These are phyloP conservation scores for Fusarium sp. DNA, from an alignment of 2,329 filamentous ascomycete genomes.

Conservation along the genomic window DNA sequence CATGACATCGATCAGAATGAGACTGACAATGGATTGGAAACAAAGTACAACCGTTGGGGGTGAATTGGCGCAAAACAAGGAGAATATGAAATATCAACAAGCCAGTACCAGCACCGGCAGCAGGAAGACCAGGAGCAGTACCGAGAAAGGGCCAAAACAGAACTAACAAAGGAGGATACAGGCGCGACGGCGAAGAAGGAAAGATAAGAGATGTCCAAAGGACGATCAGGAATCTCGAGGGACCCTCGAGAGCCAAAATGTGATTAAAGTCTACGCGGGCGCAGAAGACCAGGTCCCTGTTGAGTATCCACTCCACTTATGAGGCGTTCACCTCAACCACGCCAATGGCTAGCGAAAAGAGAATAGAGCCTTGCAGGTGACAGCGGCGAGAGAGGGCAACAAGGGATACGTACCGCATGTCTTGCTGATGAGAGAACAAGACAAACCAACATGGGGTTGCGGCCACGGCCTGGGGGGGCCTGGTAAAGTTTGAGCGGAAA, in stretches of 20 bases:
- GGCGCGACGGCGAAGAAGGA: slow-evolving; percentile 29
- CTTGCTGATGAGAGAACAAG: slow-evolving; percentile 10
- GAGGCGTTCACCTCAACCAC: slow-evolving; percentile 43
- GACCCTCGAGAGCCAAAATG: slow-evolving; percentile 37
- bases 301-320: slow-evolving; percentile 48
- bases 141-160: slow-evolving; percentile 38
- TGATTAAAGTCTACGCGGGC: slow-evolving; percentile 49
- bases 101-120: slow-evolving; percentile 46
- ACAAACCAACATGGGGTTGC: slow-evolving; percentile 35
- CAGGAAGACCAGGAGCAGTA: slow-evolving; percentile 34
- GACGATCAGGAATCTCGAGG: slow-evolving; percentile 37
- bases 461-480: slow-evolving; percentile 32
- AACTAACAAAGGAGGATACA: slow-evolving; percentile 25
- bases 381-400: slow-evolving; percentile 38
- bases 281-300: slow-evolving; percentile 44
- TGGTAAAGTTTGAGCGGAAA: slow-evolving; percentile 36
- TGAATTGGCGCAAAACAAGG: slow-evolving; percentile 13
- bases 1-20: slow-evolving; percentile 40
- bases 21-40: slow-evolving; percentile 15
- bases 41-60: slow-evolving; percentile 20
- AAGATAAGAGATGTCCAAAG: slow-evolving; percentile 34
- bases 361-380: slow-evolving; percentile 45
- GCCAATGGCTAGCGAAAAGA: slow-evolving; percentile 39
- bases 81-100: slow-evolving; percentile 31
- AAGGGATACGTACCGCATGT: slow-evolving; percentile 29